A percentile compares a stretch with the other conserved stretches of the same genome.
Evolutionary conservation across 345 rosid genomes (phyloP).

Genomic region (Angophora floribunda): DNA sequence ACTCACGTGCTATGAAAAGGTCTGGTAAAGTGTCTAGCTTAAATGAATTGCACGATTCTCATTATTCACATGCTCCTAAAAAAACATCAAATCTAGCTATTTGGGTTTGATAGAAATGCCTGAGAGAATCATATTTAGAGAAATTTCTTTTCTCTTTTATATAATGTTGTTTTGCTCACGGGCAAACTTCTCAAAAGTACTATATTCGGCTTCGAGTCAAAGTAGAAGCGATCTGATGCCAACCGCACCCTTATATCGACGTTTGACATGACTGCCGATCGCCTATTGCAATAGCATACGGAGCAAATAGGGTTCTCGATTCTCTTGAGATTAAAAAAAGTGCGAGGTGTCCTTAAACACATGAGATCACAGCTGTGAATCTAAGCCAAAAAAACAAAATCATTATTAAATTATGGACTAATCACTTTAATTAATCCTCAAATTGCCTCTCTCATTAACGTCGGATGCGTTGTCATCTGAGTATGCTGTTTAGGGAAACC

Average conservation of each 20-base stretch:
- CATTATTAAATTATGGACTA: neutral
- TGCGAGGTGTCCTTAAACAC: neutral
- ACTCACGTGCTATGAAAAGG: neutral
- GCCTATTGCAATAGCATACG: too few species aligned
- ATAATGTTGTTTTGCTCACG: neutral
- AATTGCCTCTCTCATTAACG: neutral
- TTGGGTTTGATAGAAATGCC: neutral
- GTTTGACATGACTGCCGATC: neutral
- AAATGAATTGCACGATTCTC: neutral
- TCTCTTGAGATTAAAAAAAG: neutral
- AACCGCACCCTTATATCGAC: rapidly evolving
- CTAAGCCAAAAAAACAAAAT: neutral
- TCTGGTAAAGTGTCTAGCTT: neutral
- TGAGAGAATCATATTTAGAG: neutral
- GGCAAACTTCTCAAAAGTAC: neutral
- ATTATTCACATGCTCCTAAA: neutral
- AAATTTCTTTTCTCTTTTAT: neutral
- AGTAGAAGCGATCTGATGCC: neutral
- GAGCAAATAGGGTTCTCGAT: neutral
- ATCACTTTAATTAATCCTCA: neutral
- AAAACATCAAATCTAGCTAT: neutral
- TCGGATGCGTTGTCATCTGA: neutral
- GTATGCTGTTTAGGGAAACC: neutral
- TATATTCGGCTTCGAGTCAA: neutral
- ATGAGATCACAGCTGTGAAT: neutral